Base-by-base conservation (phyloP, 2,329 filamentous ascomycete species). In the Trichoderma brevicompactum region DNA sequence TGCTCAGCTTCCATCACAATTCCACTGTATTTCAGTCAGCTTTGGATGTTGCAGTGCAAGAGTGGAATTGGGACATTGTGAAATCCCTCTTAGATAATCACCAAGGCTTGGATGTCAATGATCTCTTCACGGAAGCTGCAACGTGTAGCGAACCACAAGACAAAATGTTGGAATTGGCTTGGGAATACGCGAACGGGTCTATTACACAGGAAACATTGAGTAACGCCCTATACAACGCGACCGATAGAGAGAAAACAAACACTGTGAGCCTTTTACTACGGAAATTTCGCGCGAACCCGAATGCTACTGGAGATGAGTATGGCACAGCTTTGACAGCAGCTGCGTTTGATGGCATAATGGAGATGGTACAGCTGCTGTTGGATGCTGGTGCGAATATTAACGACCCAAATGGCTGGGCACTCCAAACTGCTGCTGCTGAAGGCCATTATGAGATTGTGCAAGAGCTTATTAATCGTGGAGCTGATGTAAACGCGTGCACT, bases 241-340 rank as follows among this genome's bases (percentile, higher is more conserved):
- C 78, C 0, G 79, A 80, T 46, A 69, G 67, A 40, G 77, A 80
- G 66, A 79, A 79, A 32, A 69, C 69, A 8, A 71, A 71, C 0
- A 79, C 77, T 0, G 78, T 80, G 1, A 72, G 76, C 50, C 17
- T 79, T 2, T 69, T 80, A 1, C 44, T 80, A 19, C 41, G 59
- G 12, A 70, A 70, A 8, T 79, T 76, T 46, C 70, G 72, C 10
- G 79, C 77, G 1, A 70, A 74, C 19, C 72, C 78, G 0, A 78
- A 80, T 62, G 77, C 78, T 1, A 79, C 74, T 4, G 78, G 79
- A 1, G 66, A 74, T 65, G 73, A 76, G 77, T 80, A 72, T 71
- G 77, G 34, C 38, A 65, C 41, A 15, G 63, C 63, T 7, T 52
- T 65, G 17, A 80, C 78, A 6, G 78, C 78, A 17, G 74, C 78